Conservation (phyloP, 305 asterid species). For the Stenogyne calaminthoides region DNA sequence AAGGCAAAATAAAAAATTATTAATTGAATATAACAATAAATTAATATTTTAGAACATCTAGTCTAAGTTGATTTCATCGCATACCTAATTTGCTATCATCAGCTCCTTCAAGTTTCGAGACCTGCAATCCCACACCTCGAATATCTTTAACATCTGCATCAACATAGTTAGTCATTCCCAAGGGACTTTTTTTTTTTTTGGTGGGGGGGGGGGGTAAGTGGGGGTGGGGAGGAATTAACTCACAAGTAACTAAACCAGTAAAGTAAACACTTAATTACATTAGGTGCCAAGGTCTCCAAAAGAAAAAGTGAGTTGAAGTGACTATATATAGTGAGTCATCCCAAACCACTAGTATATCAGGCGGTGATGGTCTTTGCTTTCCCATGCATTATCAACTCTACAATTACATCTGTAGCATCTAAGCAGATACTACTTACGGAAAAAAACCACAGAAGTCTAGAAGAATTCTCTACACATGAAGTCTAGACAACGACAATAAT, state of each 20-base stretch:
- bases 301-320: conserved; percentile 13
- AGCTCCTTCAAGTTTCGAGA: conserved; percentile 83
- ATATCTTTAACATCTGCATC: conserved; percentile 79
- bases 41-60: not conserved
- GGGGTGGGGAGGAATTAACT: not conserved
- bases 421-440: not conserved
- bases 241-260: not conserved
- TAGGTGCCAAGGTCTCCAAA: not conserved
- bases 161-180: conserved; percentile 20
- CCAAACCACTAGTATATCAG: conserved; percentile 18
- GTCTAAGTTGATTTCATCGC: conserved; percentile 24
- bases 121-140: conserved; percentile 98
- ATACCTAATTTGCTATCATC: conserved; percentile 67
- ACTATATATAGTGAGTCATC: not conserved
- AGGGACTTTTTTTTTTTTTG: no score
- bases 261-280: not conserved
- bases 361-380: not conserved
- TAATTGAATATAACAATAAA: conserved; percentile 19
- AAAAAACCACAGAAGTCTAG: not conserved
- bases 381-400: not conserved
- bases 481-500: not conserved
- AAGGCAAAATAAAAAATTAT: conserved; percentile 31
- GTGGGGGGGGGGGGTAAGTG: no score
- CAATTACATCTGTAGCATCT: not conserved
- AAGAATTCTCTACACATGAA: not conserved